phyloP scores from a whole-genome alignment of 768 basidiomycete genomes.

The Mycena pura region DNA sequence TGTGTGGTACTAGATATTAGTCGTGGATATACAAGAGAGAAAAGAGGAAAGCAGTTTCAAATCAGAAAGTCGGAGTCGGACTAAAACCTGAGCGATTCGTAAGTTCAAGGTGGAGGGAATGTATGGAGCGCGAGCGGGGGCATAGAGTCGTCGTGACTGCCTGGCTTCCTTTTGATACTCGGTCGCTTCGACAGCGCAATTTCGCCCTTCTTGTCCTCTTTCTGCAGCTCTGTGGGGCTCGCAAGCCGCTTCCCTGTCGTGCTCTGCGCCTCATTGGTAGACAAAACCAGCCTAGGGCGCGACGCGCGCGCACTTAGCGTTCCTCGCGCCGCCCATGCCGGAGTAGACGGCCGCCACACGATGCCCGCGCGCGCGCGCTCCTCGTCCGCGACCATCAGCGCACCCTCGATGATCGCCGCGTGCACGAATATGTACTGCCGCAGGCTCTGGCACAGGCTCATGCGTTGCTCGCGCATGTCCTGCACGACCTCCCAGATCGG shows the following conservation, averaged over 20 bases:
- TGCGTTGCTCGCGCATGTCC: constrained; percentile 94
- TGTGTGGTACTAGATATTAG: neutral
- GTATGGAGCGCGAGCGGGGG: constrained; percentile 13
- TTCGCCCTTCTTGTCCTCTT: constrained; percentile 65
- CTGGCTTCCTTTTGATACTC: constrained; percentile 60
- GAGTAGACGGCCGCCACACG: constrained; percentile 11
- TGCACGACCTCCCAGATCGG: constrained; percentile 86
- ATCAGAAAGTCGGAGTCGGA: neutral
- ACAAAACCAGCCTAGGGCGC: constrained; percentile 23
- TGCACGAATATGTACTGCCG: constrained; percentile 96
- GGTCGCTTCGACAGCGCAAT: constrained; percentile 67
- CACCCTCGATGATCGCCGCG: constrained; percentile 82
- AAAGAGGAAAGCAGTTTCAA: neutral
- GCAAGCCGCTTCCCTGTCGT: constrained; percentile 66
- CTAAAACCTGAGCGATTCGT: neutral
- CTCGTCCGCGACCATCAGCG: constrained; percentile 78
- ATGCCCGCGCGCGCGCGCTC: constrained; percentile 49
- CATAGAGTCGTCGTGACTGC: constrained; percentile 12
- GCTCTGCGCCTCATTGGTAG: constrained; percentile 19
- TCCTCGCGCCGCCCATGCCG: constrained; percentile 2
- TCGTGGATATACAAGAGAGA: neutral
- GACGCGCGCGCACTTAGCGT: neutral
- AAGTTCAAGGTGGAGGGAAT: constrained; percentile 15
- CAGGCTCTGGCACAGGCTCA: constrained; percentile 95
- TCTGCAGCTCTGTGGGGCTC: constrained; percentile 73